Percentiles rank a stretch among this genome's conserved stretches.
Evolutionary conservation across 2,329 filamentous ascomycete species (phyloP).

Genomic region (Diplodia sapinea): DNA sequence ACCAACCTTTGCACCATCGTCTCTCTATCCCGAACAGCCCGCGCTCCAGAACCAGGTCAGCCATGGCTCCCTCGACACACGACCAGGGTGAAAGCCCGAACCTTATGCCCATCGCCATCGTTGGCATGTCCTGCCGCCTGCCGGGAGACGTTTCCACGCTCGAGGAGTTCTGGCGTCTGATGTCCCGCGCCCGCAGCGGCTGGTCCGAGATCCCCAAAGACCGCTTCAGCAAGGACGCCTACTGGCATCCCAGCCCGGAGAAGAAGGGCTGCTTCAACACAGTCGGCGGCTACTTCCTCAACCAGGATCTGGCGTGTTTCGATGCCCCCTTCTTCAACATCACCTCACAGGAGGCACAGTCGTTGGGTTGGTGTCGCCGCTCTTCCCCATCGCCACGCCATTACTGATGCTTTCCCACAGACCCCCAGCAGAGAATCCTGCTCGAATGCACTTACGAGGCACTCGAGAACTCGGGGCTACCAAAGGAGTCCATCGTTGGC

Average conservation of each 20-base stretch:
- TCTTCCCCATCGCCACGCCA: not conserved
- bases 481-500: slow-evolving; percentile 32
- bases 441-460: slow-evolving; percentile 37
- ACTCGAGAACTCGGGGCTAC: slow-evolving; percentile 36
- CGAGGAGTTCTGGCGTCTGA: slow-evolving; percentile 45
- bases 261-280: slow-evolving; percentile 33
- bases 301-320: slow-evolving; percentile 34
- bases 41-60: slow-evolving; percentile 9
- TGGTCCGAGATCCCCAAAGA: slow-evolving; percentile 45
- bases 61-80: slow-evolving; percentile 2
- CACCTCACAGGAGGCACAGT: slow-evolving; percentile 33
- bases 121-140: slow-evolving; percentile 44
- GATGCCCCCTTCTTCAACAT: slow-evolving; percentile 39
- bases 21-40: not conserved
- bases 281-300: slow-evolving; percentile 34
- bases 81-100: not conserved
- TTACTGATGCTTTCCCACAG: slow-evolving; percentile 28
- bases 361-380: not conserved
- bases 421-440: slow-evolving; percentile 38
- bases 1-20: not conserved
- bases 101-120: slow-evolving; percentile 41
- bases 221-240: slow-evolving; percentile 45
- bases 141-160: slow-evolving; percentile 43
- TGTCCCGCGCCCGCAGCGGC: slow-evolving; percentile 41
- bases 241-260: slow-evolving; percentile 46